phyloP scores from a whole-genome alignment of 768 basidiomycete species.

The Tylopilus cervinicoccineus region DNA sequence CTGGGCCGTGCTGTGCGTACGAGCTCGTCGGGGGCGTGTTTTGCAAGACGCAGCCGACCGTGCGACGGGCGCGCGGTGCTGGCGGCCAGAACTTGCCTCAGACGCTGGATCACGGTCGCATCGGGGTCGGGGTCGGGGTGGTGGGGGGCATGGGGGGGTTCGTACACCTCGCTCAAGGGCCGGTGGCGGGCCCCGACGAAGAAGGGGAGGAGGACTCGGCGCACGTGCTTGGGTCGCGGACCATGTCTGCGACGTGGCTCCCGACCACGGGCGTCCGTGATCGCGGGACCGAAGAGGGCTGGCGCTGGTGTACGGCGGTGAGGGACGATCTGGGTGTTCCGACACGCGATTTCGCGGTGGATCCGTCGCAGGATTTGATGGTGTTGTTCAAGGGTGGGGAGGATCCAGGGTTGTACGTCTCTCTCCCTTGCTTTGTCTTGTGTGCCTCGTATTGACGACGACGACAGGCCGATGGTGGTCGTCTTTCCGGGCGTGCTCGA shows the following conservation, averaged over 20 bases:
- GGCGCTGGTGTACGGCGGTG: conserved; percentile 15
- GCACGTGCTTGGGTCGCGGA: conserved; percentile 21
- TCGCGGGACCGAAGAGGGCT: not conserved
- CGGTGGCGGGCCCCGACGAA: not conserved
- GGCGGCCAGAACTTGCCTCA: too few relatives aligned
- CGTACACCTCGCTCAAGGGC: too few relatives aligned
- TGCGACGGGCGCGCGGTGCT: not conserved
- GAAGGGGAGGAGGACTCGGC: not conserved
- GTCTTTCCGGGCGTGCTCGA: conserved; percentile 18
- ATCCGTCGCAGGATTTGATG: conserved; percentile 60
- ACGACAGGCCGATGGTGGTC: conserved; percentile 8
- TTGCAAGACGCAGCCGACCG: conserved; percentile 35
- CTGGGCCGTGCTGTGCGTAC: conserved; percentile 45
- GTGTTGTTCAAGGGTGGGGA: conserved; percentile 35
- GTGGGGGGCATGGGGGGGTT: not conserved
- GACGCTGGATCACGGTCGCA: too few relatives aligned
- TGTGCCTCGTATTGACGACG: not conserved
- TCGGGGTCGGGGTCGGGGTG: not conserved
- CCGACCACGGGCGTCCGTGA: not conserved
- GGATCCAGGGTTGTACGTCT: conserved; percentile 12
- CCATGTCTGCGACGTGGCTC: conserved; percentile 19
- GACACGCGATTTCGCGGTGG: conserved; percentile 59
- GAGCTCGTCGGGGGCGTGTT: conserved; percentile 61
- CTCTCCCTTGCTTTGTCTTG: too few relatives aligned
- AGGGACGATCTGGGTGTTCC: conserved; percentile 37